Evolutionary conservation across 257 asterid genomes (phyloP), one percentile per base, ranked within the genome.

Genomic region (Penstemon barbatus): DNA sequence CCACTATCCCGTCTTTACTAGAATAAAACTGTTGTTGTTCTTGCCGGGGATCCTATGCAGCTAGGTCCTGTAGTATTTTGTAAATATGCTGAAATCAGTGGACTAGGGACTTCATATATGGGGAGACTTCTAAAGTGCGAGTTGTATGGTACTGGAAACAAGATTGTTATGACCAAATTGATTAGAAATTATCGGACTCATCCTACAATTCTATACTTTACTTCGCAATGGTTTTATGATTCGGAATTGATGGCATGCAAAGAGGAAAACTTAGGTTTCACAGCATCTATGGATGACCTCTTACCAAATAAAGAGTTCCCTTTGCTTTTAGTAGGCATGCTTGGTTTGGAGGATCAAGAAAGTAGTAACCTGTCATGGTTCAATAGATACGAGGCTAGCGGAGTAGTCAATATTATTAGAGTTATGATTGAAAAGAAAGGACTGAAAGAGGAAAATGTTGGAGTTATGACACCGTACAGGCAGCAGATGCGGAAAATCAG

Each of bases 321-420:
- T 13, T 52, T 89, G 72, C 88, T 89, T 68, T 87, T 92, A 69
- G 58, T 87, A 13, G 97, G 98, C 5, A 69, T 89, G 49, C 96
- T 87, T 78, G 96, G 97, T 52, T 86, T 79, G 63, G 98, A 89
- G 43, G 98, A 92, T 73, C 81, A 96, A 74, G 97, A 92, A 81
- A 96, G 98, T 43, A 84, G 71, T 73, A 91, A 91, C 57, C 97
- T 97, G 0, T 92, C 98, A 5, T 92, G 96, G 98, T 92, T 92
- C 81, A 92, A 92, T 63, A 79, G 96, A 75, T 84, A 74, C 0
- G 98, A 89, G 75, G 97, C 85, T 6, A 89, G 97, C 88, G 87
- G 86, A 79, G 90, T 83, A 4, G 89, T 89, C 10, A 92, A 87
- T 76, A 79, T 86, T 13, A 77, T 84, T 40, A 67, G 58, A 43